A percentile compares a stretch with the other conserved stretches of the same genome.
Evolutionary conservation across 2,329 filamentous ascomycete genomes (phyloP).

Genomic region (Diaporthe vexans): DNA sequence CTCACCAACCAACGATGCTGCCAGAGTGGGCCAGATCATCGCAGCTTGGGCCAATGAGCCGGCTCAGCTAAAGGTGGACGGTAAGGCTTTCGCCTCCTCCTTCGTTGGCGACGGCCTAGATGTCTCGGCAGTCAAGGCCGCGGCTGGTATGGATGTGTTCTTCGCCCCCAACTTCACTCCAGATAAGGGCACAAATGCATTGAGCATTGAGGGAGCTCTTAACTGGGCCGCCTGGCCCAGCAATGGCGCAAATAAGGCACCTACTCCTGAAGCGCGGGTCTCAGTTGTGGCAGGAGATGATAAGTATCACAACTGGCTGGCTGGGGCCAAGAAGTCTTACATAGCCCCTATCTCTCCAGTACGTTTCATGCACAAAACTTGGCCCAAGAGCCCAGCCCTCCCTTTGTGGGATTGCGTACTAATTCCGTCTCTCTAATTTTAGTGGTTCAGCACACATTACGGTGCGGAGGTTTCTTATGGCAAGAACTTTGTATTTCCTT

Average conservation of each 20-base stretch:
- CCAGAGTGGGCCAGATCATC: conserved; percentile 59
- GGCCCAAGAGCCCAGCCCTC: too few species aligned
- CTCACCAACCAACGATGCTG: conserved; percentile 48
- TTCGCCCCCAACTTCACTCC: conserved; percentile 66
- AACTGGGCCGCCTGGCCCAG: conserved; percentile 56
- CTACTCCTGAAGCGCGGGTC: conserved; percentile 53
- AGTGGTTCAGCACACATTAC: conserved; percentile 43
- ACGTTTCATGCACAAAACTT: not conserved
- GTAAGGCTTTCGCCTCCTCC: conserved; percentile 66
- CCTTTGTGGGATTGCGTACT: not conserved
- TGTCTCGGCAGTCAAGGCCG: conserved; percentile 55
- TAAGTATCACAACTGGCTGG: conserved; percentile 52
- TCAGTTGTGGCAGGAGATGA: conserved; percentile 57
- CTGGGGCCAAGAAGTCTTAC: conserved; percentile 45
- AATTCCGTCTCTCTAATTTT: not conserved
- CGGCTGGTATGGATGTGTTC: conserved; percentile 59
- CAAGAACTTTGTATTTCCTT: conserved; percentile 42
- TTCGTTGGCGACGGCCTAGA: conserved; percentile 64
- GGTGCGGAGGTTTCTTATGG: conserved; percentile 39
- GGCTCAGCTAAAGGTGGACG: conserved; percentile 63
- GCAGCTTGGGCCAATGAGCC: conserved; percentile 58
- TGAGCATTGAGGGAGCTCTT: conserved; percentile 58
- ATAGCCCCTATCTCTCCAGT: conserved; percentile 43
- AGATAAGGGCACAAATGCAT: conserved; percentile 52
- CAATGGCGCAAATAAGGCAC: conserved; percentile 65